Conservation (phyloP, 164 flowering plant species). For the Vitis amurensis region DNA sequence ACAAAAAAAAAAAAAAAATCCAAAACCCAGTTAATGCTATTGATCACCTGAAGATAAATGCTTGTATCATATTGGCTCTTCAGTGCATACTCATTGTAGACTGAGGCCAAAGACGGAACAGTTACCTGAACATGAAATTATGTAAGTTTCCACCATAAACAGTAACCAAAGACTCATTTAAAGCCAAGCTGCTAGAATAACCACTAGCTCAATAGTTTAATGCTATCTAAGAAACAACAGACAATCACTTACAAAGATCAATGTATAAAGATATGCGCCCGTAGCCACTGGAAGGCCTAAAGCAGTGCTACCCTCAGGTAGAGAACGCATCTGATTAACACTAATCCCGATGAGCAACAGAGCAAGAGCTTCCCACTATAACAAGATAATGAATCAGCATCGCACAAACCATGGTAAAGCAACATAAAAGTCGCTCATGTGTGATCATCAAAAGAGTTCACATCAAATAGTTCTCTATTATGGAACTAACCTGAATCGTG, state of each 20-base stretch:
- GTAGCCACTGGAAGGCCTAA: constrained; percentile 85
- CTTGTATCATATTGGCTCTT: constrained; percentile 98
- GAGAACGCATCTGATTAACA: constrained; percentile 87
- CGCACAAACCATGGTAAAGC: background rate
- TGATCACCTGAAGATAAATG: constrained; percentile 95
- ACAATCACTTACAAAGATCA: constrained; percentile 79
- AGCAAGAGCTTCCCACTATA: constrained; percentile 99
- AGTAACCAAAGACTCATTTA: background rate
- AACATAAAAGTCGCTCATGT: background rate
- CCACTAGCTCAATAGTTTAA: background rate
- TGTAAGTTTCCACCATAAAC: constrained; percentile 3
- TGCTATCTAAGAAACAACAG: background rate
- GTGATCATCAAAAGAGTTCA: background rate
- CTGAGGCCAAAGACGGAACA: constrained; percentile 97
- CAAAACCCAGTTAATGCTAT: background rate
- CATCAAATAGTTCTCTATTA: background rate
- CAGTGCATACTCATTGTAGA: constrained; percentile 96
- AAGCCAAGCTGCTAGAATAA: background rate
- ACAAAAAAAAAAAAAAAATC: background rate
- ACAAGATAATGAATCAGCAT: constrained; percentile 14
- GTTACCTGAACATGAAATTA: constrained; percentile 62
- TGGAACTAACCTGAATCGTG: constrained; percentile 72
- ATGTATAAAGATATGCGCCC: constrained; percentile 82
- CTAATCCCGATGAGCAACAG: constrained; percentile 94
- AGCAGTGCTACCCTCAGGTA: constrained; percentile 81